Conservation (phyloP, 2,329 filamentous ascomycete species). For the Aspergillus amoenus region DNA sequence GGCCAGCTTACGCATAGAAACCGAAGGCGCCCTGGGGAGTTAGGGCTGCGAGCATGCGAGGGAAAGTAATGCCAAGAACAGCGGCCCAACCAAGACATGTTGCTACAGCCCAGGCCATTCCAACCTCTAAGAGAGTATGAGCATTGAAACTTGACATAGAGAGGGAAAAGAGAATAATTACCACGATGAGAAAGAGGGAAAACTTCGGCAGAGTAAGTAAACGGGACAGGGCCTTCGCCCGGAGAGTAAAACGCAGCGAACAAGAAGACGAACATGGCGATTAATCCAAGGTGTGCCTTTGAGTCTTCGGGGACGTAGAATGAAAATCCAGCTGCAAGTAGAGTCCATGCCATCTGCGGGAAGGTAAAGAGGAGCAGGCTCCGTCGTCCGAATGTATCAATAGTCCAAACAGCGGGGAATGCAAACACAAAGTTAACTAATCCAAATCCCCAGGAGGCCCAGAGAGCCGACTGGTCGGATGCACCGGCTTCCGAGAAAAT, state of each 20-base stretch:
- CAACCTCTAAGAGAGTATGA: conserved; percentile 40
- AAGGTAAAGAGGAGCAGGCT: conserved; percentile 65
- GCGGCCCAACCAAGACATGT: conserved; percentile 51
- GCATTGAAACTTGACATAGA: background rate
- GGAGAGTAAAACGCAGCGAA: conserved; percentile 66
- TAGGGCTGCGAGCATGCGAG: conserved; percentile 48
- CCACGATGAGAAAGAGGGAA: conserved; percentile 57
- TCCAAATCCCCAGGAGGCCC: conserved; percentile 66
- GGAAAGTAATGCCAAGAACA: conserved; percentile 52
- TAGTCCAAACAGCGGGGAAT: conserved; percentile 65
- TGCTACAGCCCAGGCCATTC: conserved; percentile 47
- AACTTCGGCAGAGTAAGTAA: conserved; percentile 56
- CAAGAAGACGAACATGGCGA: conserved; percentile 63
- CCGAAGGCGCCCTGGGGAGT: conserved; percentile 57
- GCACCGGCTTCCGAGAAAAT: conserved; percentile 57
- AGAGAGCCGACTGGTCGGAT: conserved; percentile 54
- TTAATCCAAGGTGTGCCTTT: conserved; percentile 51
- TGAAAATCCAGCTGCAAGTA: conserved; percentile 63
- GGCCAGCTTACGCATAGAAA: conserved; percentile 52
- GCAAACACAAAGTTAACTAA: conserved; percentile 65
- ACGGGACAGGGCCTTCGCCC: conserved; percentile 59
- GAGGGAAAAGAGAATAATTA: conserved; percentile 16
- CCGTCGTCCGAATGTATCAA: conserved; percentile 66
- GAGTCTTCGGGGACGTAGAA: conserved; percentile 50
- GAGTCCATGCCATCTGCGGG: conserved; percentile 66